These are phyloP conservation scores for Emergomyces orientalis DNA, from an alignment of 2,329 filamentous ascomycete genomes.

Conservation along the genomic window DNA sequence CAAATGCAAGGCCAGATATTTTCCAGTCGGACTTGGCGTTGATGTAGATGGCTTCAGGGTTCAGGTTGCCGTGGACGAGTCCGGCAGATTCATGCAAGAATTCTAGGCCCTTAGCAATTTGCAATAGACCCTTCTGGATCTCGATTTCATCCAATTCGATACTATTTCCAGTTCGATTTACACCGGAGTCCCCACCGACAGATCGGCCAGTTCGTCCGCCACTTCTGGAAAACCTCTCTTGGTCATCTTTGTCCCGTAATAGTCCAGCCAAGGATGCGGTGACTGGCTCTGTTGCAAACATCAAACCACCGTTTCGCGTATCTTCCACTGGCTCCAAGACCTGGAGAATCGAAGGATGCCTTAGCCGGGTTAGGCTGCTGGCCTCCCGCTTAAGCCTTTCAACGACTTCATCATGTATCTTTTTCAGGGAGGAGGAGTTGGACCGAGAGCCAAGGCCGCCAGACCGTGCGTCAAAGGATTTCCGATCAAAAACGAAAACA, in stretches of 20 bases:
- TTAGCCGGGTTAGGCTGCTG: slow-evolving; percentile 72
- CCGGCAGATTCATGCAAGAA: slow-evolving; percentile 93
- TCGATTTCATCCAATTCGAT: slow-evolving; percentile 93
- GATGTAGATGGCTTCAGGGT: slow-evolving; percentile 84
- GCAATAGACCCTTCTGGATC: slow-evolving; percentile 90
- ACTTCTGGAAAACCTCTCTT: slow-evolving; percentile 61
- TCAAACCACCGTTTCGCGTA: slow-evolving; percentile 77
- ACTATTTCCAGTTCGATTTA: slow-evolving; percentile 63
- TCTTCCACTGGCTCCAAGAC: slow-evolving; percentile 93
- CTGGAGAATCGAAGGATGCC: slow-evolving; percentile 87
- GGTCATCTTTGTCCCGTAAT: slow-evolving; percentile 79
- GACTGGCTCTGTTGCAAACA: slow-evolving; percentile 90
- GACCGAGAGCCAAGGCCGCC: slow-evolving; percentile 52
- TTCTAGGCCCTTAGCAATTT: slow-evolving; percentile 87
- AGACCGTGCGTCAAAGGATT: slow-evolving; percentile 63
- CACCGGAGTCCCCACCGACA: slow-evolving; percentile 70
- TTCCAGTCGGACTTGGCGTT: slow-evolving; percentile 99
- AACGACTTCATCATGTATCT: slow-evolving; percentile 76
- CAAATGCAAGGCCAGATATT: slow-evolving; percentile 87
- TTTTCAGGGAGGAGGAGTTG: slow-evolving; percentile 62
- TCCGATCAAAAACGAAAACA: slow-evolving; percentile 90
- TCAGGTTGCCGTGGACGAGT: slow-evolving; percentile 87
- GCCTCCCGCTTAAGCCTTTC: slow-evolving; percentile 89
- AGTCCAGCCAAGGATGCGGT: slow-evolving; percentile 78
- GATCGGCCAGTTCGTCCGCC: slow-evolving; percentile 67